Evolutionary conservation across 2,329 filamentous ascomycete species (phyloP).

Genomic region (Bipolaris zeicola): DNA sequence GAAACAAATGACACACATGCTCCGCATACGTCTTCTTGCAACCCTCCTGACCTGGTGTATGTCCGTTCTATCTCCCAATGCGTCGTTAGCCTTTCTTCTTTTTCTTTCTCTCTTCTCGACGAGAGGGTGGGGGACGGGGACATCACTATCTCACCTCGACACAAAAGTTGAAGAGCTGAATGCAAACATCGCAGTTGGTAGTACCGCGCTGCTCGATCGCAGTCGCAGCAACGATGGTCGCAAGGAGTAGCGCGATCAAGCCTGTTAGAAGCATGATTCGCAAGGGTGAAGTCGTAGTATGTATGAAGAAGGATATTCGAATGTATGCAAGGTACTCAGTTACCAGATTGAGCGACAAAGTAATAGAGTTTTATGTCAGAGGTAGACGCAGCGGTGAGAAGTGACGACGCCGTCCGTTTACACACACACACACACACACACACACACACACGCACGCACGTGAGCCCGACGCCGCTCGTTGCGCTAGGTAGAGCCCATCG

Average conservation of each 20-base stretch:
- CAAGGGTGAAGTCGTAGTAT: no score
- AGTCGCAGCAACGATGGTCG: background rate
- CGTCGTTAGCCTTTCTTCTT: background rate
- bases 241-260: background rate
- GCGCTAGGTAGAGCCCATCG: no score
- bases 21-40: conserved; percentile 22
- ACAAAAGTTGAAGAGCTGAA: conserved; percentile 16
- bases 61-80: conserved; percentile 14
- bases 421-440: no score
- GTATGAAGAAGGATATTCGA: no score
- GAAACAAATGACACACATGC: conserved; percentile 20
- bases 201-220: background rate
- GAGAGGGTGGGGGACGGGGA: background rate
- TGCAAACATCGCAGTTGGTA: conserved; percentile 14
- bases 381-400: no score
- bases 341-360: no score
- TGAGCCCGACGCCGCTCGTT: no score
- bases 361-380: no score
- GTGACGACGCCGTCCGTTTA: no score
- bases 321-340: no score
- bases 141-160: conserved; percentile 5
- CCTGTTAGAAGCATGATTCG: background rate
- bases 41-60: conserved; percentile 13
- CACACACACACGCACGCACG: no score
- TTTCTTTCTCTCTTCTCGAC: background rate